Conservation (phyloP, 305 asterid species). For the Rubia tinctorum region DNA sequence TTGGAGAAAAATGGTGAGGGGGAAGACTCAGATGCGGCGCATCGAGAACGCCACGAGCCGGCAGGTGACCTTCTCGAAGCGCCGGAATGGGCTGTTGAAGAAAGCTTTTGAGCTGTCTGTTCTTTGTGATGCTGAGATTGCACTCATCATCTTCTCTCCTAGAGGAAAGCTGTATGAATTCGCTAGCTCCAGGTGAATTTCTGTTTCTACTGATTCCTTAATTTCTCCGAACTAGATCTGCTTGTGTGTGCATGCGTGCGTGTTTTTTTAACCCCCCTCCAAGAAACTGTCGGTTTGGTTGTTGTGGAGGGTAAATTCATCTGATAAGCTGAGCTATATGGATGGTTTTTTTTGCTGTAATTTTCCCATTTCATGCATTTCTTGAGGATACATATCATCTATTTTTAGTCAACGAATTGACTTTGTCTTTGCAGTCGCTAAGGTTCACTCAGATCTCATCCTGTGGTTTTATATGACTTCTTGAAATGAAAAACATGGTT, state of each 20-base stretch:
- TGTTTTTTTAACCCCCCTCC: background rate
- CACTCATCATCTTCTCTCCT: conserved; percentile 70
- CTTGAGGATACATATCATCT: background rate
- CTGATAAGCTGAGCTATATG: no score
- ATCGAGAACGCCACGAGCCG: conserved; percentile 90
- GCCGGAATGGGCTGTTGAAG: conserved; percentile 73
- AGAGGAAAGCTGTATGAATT: conserved; percentile 83
- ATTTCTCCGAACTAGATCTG: conserved; percentile 1
- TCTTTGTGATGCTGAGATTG: conserved; percentile 79
- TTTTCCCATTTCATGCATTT: conserved; percentile 8
- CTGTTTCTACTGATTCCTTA: background rate
- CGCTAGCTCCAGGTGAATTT: conserved; percentile 66
- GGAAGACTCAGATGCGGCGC: conserved; percentile 94
- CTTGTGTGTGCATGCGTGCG: no score
- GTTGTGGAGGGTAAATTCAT: background rate
- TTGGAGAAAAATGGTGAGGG: conserved; percentile 62
- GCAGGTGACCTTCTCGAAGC: conserved; percentile 88
- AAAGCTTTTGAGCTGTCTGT: conserved; percentile 85
- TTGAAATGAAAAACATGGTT: no score
- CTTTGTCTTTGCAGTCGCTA: background rate
- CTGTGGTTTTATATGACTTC: background rate
- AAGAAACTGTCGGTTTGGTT: background rate
- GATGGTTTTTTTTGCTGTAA: background rate
- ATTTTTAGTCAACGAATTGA: background rate
- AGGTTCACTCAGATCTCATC: conserved; percentile 21